Percentiles rank a stretch among this genome's conserved stretches.
phyloP scores from a whole-genome alignment of 208 protist genomes.

The Trypanosoma rangeli region DNA sequence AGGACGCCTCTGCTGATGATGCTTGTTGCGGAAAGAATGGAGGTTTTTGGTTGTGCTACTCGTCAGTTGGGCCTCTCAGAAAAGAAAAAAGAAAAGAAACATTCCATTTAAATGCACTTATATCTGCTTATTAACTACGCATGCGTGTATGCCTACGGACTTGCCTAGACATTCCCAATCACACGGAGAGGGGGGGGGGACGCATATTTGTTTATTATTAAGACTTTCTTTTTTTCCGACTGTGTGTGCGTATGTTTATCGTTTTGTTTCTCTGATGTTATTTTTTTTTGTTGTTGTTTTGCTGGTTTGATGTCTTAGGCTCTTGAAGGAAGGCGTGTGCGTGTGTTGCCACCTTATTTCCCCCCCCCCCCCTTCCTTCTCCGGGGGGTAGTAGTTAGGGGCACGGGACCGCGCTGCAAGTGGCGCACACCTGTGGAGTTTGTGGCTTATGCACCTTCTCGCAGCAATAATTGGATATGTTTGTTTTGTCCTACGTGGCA shows the following conservation, averaged over 20 bases:
- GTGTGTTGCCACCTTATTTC: neutral
- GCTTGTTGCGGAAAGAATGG: neutral
- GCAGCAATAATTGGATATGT: constrained; percentile 31
- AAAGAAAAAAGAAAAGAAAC: neutral
- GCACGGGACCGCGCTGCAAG: neutral
- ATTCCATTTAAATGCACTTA: neutral
- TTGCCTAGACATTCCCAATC: neutral
- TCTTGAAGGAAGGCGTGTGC: neutral
- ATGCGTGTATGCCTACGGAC: neutral
- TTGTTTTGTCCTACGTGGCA: constrained; percentile 49
- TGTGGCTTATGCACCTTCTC: constrained; percentile 17
- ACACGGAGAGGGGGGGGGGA: neutral
- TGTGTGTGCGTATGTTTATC: neutral
- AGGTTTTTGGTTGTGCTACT: neutral
- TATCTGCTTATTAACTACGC: neutral
- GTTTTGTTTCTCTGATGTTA: too few relatives aligned
- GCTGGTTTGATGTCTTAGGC: neutral
- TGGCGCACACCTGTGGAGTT: neutral
- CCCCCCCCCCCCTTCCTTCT: neutral
- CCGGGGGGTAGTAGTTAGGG: neutral
- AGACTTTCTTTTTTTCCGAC: constrained; percentile 1
- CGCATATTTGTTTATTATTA: constrained; percentile 4
- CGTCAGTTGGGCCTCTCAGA: neutral
- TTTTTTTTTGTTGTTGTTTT: neutral
- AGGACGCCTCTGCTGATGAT: neutral